These are phyloP conservation scores for Xylaria scruposa DNA, from an alignment of 495 filamentous ascomycete species.

Conservation along the genomic window DNA sequence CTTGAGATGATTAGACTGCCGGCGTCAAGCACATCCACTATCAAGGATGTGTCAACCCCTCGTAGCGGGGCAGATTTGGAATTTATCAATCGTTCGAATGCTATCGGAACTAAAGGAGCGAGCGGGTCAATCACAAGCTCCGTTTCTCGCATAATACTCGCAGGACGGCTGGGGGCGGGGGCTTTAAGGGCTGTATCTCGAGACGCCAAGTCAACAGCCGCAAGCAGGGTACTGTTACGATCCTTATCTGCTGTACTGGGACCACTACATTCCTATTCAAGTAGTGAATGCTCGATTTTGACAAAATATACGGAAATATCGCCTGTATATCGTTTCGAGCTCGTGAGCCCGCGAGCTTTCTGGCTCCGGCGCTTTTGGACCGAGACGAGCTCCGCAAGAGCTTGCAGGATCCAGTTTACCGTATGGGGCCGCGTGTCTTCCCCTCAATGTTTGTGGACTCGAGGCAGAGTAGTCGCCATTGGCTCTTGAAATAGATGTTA, in stretches of 20 bases:
- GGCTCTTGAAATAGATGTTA: background rate
- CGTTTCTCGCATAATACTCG: constrained; percentile 2
- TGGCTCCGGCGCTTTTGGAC: background rate
- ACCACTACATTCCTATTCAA: constrained; percentile 17
- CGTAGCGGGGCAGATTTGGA: constrained; percentile 23
- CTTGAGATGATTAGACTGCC: background rate
- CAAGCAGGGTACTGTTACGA: background rate
- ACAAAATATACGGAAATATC: background rate
- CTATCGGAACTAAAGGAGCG: constrained; percentile 13
- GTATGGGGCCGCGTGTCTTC: constrained; percentile 6
- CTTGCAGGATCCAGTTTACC: background rate
- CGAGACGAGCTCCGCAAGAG: background rate
- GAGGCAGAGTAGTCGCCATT: background rate
- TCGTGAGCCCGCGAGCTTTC: background rate
- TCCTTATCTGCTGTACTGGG: background rate
- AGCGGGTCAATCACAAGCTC: constrained; percentile 16
- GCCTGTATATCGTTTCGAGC: background rate
- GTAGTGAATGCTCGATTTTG: background rate
- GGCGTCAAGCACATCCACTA: background rate
- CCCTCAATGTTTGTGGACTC: background rate
- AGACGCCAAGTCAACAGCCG: constrained; percentile 25
- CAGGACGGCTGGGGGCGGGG: background rate
- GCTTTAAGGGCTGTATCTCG: constrained; percentile 3
- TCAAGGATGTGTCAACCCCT: constrained; percentile 13
- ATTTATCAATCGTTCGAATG: constrained; percentile 9